A percentile compares a stretch with the other conserved stretches of the same genome.
phyloP scores from a whole-genome alignment of 2,329 filamentous ascomycete species.

The Calonectria henricotiae region DNA sequence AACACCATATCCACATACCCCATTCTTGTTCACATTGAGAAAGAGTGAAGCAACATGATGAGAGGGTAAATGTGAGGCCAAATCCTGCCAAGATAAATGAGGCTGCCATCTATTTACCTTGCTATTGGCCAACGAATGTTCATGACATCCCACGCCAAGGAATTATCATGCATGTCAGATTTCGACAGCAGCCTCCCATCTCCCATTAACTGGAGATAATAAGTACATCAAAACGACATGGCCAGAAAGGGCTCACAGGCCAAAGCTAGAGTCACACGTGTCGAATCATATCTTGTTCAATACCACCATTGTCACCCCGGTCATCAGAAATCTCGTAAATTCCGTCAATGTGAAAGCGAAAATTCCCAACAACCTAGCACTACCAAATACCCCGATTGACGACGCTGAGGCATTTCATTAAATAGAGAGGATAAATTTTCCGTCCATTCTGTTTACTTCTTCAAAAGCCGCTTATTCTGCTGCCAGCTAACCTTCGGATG shows the following conservation, averaged over 20 bases:
- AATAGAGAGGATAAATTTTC: too few species aligned
- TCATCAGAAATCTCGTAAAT: too few species aligned
- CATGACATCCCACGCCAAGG: conserved; percentile 11
- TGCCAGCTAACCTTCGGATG: too few species aligned
- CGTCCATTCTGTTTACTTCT: too few species aligned
- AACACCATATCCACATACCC: not conserved
- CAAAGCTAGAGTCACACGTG: not conserved
- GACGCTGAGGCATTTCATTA: too few species aligned
- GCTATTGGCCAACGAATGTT: not conserved
- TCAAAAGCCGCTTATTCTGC: too few species aligned
- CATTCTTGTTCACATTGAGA: not conserved
- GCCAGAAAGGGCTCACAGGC: conserved; percentile 4
- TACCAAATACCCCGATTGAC: not conserved
- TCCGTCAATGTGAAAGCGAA: not conserved
- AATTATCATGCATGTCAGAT: conserved; percentile 20
- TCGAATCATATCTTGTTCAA: not conserved
- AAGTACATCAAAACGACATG: too few species aligned
- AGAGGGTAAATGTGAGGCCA: not conserved
- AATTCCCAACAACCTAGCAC: not conserved
- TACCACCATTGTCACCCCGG: too few species aligned
- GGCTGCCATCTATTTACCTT: not conserved
- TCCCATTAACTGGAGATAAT: not conserved
- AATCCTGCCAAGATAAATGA: not conserved
- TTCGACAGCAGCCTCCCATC: not conserved
- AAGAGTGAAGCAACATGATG: not conserved